Base-by-base conservation (phyloP, 2,329 filamentous ascomycete genomes). In the Albifimbria verrucaria region DNA sequence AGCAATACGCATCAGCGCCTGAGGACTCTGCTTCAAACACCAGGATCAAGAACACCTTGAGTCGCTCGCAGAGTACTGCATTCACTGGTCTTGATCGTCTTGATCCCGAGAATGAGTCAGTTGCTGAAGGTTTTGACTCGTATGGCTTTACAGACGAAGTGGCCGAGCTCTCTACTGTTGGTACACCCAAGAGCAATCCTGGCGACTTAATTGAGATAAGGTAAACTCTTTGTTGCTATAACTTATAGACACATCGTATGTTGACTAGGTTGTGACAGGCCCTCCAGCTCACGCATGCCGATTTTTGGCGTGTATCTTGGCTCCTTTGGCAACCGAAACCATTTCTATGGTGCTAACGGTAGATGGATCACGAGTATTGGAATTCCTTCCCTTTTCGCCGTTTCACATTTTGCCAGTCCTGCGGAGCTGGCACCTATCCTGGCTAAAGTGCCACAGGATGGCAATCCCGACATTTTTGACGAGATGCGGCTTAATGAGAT, bases 261-360 rank as follows among this genome's bases (percentile, higher is more conserved):
- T n/a, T n/a, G n/a, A n/a, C n/a, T n/a, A n/a, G n/a, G n/a, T n/a
- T n/a, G n/a, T n/a, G n/a, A 9, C 32, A 66, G 64, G 41, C 65
- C 65, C 25, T 59, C 66, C 9, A 65, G 68, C n/a, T 74, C 73
- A 11, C 69, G 77, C 23, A 67, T 76, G 20, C 75, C 77, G 4
- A 56, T 81, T 17, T 68, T 85, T 44, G 81, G 74, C 12, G 63
- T 85, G 44, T 82, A 78, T 57, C 68, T 85, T 7, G 80, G 80
- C 15, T 74, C 68, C 50, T 73, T 79, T 57, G 73, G 77, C 39
- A 74, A 74, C 18, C 69, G 76, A 42, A 71, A 81, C 57, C 79
- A 83, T 62, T 82, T 78, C 62, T 83, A 82, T 63, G 76, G 77
- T 25, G 73, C 65, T 57, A 77, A 72, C 17, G 81, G 81, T 56